Evolutionary conservation across 2,329 filamentous ascomycete genomes (phyloP), one percentile per base, ranked within the genome.

Genomic region (Escovopsis sp.): DNA sequence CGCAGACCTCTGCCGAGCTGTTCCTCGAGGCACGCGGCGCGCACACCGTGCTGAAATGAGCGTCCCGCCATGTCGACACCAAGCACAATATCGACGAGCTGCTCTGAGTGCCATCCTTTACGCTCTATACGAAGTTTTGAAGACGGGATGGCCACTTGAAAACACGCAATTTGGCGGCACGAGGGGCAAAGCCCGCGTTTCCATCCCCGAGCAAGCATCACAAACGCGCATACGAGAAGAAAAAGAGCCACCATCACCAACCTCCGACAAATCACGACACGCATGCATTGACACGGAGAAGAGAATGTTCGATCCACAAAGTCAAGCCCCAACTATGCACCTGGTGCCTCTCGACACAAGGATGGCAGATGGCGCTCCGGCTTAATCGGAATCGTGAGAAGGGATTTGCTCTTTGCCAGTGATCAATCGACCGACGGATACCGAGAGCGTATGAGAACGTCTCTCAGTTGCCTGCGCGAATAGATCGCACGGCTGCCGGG

Each of bases 281-380:
- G n/a, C n/a, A n/a, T n/a, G n/a, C n/a, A n/a, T n/a, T n/a, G n/a
- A 21, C 19, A 25, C 21, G 11, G 8, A 25, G n/a, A 29, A 30
- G 21, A 11, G 39, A 41, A 36, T 88, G 82, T 90, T 61, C 66
- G 81, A 79, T 72, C 81, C 77, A 74, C 82, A 82, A 84, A 94
- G 84, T 93, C 87, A 94, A 93, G 73, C 84, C 66, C 70, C 77
- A 74, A 79, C 84, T 81, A 94, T 76, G 78, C 83, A 80, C 75
- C 76, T 66, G 61, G 57, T 57, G 66, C 73, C 81, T 92, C 63
- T 93, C 82, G 65, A 72, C 62, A 62, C 65, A 66, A 68, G 75
- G 70, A 75, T 77, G 83, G 72, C 78, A 87, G 76, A 77, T 79
- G 77, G 73, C 74, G 83, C 86, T 93, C 87, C 87, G 86, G 87